These are phyloP conservation scores for Aspergillus diversus DNA, from an alignment of 495 filamentous ascomycete genomes.

Conservation along the genomic window DNA sequence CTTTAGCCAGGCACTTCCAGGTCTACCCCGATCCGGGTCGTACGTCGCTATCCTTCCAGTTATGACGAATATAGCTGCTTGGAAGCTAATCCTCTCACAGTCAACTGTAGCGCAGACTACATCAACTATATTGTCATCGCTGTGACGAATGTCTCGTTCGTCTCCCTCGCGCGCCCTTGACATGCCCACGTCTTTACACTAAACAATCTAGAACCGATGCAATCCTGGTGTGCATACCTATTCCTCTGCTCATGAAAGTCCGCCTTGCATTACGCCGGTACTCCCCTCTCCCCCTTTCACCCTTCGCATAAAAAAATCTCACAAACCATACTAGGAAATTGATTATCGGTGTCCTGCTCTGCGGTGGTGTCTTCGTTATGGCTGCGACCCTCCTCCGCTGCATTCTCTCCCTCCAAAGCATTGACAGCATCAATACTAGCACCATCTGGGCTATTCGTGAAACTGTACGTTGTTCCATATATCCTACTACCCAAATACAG, in stretches of 20 bases:
- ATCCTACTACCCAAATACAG: background rate
- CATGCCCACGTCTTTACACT: background rate
- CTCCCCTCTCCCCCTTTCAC: background rate
- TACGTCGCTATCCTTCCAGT: constrained; percentile 1
- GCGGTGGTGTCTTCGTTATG: constrained; percentile 30
- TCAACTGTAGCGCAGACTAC: constrained; percentile 21
- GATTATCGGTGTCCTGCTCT: constrained; percentile 26
- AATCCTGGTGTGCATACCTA: constrained; percentile 22
- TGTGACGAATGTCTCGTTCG: constrained; percentile 24
- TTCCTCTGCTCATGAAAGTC: constrained; percentile 26
- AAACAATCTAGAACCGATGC: constrained; percentile 26
- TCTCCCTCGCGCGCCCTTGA: background rate
- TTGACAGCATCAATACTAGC: constrained; percentile 27
- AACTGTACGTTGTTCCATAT: constrained; percentile 16
- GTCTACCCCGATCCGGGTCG: constrained; percentile 50
- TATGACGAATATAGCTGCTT: background rate
- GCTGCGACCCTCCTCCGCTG: constrained; percentile 29
- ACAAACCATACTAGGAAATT: constrained; percentile 19
- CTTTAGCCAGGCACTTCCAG: constrained; percentile 50
- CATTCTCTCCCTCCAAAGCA: constrained; percentile 25
- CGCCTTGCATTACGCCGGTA: constrained; percentile 25
- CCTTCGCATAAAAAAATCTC: background rate
- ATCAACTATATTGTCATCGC: constrained; percentile 29
- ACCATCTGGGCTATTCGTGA: constrained; percentile 34
- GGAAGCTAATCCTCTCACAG: constrained; percentile 1